Percentiles rank a stretch among this genome's conserved stretches.
These are phyloP conservation scores for Paraphoma chrysanthemicola DNA, from an alignment of 2,329 filamentous ascomycete species.

Conservation along the genomic window DNA sequence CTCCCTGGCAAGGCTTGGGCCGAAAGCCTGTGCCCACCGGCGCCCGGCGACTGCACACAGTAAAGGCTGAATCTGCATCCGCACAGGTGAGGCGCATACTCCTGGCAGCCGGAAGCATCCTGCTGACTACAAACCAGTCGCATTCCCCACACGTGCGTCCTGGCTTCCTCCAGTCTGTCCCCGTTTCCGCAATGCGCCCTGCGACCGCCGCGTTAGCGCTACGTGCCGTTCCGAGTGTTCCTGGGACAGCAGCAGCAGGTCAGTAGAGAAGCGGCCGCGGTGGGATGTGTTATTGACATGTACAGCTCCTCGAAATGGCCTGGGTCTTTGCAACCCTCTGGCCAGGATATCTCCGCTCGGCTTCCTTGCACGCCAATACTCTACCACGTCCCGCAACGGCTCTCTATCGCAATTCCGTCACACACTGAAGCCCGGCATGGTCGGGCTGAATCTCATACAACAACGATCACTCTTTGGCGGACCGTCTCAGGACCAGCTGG, in stretches of 20 bases:
- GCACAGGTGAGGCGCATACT: slow-evolving; percentile 4
- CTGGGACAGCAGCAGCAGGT: slow-evolving; percentile 29
- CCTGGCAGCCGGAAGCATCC: neutral
- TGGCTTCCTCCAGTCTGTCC: slow-evolving; percentile 29
- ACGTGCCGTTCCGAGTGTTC: slow-evolving; percentile 17
- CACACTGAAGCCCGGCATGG: slow-evolving; percentile 35
- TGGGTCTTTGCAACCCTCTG: slow-evolving; percentile 45
- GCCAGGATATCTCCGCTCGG: slow-evolving; percentile 34
- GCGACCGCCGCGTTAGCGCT: slow-evolving; percentile 8
- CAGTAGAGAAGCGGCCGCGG: slow-evolving; percentile 4
- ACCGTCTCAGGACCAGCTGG: slow-evolving; percentile 69
- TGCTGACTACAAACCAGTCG: slow-evolving; percentile 18
- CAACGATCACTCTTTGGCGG: slow-evolving; percentile 55
- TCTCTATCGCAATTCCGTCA: slow-evolving; percentile 40
- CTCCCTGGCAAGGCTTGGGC: slow-evolving; percentile 41
- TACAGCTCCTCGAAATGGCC: slow-evolving; percentile 39
- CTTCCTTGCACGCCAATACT: slow-evolving; percentile 45
- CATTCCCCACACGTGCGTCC: slow-evolving; percentile 18
- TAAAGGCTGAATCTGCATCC: slow-evolving; percentile 7
- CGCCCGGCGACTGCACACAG: slow-evolving; percentile 27
- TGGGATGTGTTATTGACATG: slow-evolving; percentile 6
- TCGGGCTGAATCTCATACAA: slow-evolving; percentile 51
- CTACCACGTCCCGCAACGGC: slow-evolving; percentile 46
- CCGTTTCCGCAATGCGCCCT: slow-evolving; percentile 27
- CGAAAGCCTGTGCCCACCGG: slow-evolving; percentile 28